Base-by-base conservation (phyloP, 2,329 filamentous ascomycete species). In the Ophiostoma australiae region DNA sequence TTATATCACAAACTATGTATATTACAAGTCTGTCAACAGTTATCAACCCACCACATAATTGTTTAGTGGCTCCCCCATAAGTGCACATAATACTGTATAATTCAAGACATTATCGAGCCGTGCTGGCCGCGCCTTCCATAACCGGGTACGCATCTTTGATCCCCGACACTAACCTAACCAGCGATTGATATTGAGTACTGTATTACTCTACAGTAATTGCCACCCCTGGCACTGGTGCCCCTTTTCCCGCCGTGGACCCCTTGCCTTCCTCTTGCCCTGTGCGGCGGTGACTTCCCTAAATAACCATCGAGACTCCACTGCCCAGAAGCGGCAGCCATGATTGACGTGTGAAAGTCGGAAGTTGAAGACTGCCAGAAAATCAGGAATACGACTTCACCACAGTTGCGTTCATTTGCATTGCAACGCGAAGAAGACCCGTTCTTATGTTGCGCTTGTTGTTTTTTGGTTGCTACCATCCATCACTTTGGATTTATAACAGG, bases 281-380 rank as follows among this genome's bases (percentile, higher is more conserved):
- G 68, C 70, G 68, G 68, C 67, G 61, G 61, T 58, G 70, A 67
- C 58, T 68, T 27, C 70, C 70, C 63, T 68, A 71, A 69, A 68
- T 68, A 58, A 20, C 39, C 23, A 44, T 63, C 61, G 20, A 58
- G 41, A 37, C 66, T 63, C 67, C 70, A 71, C 61, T 20, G 20
- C 23, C 37, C 68, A 52, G 66, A 67, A 69, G 63, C 67, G 44
- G 58, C 68, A 71, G 35, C 61, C 31, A 33, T 33, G 31, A 65
- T 65, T 65, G 31, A 35, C 61, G 61, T 33, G 27, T 31, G 27
- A 31, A 11, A 63, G 52, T 23, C 52, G 52, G 52, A 31, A 31
- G 27, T 31, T 31, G 52, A 27, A n/a, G 13, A 58, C 13, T 23
- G 52, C 3, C 20, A 48, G 44, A 48, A 44, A 48, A 20, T 7